These are phyloP conservation scores for Centrapalus pauciflorus DNA, from an alignment of 129 eudicot species.

Conservation along the genomic window DNA sequence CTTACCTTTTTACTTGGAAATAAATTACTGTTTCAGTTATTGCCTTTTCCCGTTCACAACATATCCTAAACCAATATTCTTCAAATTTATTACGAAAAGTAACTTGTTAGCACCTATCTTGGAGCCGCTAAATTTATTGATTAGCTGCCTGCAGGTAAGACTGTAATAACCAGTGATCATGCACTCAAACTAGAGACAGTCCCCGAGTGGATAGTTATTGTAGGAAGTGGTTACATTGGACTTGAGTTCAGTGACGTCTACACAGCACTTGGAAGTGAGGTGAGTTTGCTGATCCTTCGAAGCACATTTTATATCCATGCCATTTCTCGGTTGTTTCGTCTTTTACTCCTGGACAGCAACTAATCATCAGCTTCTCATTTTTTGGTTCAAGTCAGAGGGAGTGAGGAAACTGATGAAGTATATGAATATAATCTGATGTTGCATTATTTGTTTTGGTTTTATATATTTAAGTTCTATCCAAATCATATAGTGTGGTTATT, in stretches of 20 bases:
- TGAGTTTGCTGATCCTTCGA: constrained; percentile 3
- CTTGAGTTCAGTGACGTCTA: constrained; percentile 87
- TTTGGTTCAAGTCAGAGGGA: neutral
- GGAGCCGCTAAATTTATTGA: neutral
- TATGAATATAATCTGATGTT: neutral
- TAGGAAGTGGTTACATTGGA: constrained; percentile 88
- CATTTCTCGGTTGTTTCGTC: neutral
- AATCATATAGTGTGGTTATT: neutral
- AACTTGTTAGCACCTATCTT: neutral
- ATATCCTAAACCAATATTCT: too few relatives aligned
- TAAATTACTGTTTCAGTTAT: too few relatives aligned
- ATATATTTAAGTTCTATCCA: neutral
- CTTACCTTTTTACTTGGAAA: too few relatives aligned
- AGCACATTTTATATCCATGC: neutral
- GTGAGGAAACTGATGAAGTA: neutral
- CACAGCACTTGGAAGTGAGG: constrained; percentile 91
- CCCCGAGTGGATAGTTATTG: constrained; percentile 78
- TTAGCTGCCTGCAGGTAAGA: constrained; percentile 46
- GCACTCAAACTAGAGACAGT: constrained; percentile 66
- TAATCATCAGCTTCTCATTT: neutral
- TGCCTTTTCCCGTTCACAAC: too few relatives aligned
- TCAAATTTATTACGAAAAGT: too few relatives aligned
- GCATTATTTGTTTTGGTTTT: too few relatives aligned
- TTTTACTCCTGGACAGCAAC: neutral
- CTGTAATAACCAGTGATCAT: too few relatives aligned